phyloP scores from a whole-genome alignment of 1,284 basidiomycete genomes.

The Dichomitus squalens region DNA sequence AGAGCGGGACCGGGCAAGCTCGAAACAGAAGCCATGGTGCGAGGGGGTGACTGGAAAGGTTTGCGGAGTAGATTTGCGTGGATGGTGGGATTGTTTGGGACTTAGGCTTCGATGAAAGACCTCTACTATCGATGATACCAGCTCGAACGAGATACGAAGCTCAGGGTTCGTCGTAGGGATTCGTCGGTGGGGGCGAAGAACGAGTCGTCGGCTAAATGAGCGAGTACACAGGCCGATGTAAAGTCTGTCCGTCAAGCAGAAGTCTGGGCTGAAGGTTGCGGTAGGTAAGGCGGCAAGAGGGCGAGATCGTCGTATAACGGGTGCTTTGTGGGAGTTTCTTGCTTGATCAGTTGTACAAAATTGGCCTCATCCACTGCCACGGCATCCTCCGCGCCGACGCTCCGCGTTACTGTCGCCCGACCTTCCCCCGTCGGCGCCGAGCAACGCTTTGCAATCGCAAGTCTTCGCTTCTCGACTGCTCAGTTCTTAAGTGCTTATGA shows the following conservation, averaged over 20 bases:
- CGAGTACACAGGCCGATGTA: conserved; percentile 11
- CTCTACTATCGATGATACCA: conserved; percentile 16
- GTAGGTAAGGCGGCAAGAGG: conserved; percentile 10
- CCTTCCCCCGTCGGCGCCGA: neutral
- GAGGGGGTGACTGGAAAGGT: neutral
- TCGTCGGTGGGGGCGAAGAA: conserved; percentile 5
- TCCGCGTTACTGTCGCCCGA: neutral
- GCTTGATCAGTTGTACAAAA: conserved; percentile 16
- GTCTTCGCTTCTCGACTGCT: too few species aligned
- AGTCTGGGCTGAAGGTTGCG: conserved; percentile 12
- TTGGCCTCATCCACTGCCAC: conserved; percentile 2
- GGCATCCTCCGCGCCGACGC: conserved; percentile 6
- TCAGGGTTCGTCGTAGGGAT: neutral
- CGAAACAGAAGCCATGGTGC: conserved; percentile 34
- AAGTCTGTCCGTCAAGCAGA: neutral
- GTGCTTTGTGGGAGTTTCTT: conserved; percentile 22
- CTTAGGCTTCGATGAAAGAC: neutral
- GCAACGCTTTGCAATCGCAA: too few species aligned
- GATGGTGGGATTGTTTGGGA: neutral
- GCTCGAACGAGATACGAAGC: neutral
- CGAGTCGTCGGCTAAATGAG: conserved; percentile 21
- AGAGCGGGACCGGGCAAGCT: conserved; percentile 63
- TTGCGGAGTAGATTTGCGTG: neutral
- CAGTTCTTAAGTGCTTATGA: too few species aligned
- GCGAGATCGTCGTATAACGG: conserved; percentile 16